Evolutionary conservation across 441 rosid species (phyloP), one percentile per base, ranked within the genome.

Genomic region (Populus hybrid): DNA sequence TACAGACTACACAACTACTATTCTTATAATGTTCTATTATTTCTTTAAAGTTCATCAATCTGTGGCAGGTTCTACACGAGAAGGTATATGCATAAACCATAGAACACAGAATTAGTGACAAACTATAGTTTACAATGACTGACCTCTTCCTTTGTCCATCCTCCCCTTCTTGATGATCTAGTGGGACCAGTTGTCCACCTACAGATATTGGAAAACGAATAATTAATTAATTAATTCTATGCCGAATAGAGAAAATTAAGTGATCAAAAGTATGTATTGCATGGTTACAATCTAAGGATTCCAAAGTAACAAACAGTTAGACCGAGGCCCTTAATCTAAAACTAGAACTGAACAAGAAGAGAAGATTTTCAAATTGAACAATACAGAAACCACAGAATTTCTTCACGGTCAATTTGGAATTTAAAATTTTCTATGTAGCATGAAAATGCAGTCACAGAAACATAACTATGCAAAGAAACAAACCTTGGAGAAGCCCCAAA

Each of bases 81-180:
- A 53, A 40, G 42, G 10, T 53, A 53, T 78, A 8, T 5, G 61
- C 9, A 26, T 16, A 42, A 23, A 35, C 20, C 24, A 12, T 20
- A 16, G 36, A 28, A 40, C 18, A 38, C 40, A 38, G 36, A 24
- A 6, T 24, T 24, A 10, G 20, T 11, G 3, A 23, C 42, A 14
- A 50, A 46, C 35, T 14, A 70, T 2, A 64, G 28, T 73, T 30
- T 67, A 42, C 71, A 38, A 35, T 23, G 21, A 81, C 84, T 42
- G 12, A 90, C 91, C 91, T 87, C 89, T 75, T 82, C 81, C 73
- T 79, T 77, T 28, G 89, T 87, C 93, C 93, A 90, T 38, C 85
- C 82, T 77, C 89, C 89, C 73, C 76, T 85, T 5, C 82, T 77
- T 67, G 86, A 85, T 53, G 81, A 81, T 74, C 85, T 82, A 23